Evolutionary conservation across 225 moss, liverwort and hornwort species (phyloP), one percentile per base, ranked within the genome.

Genomic region (Bryoerythrophyllum caledonicum): DNA sequence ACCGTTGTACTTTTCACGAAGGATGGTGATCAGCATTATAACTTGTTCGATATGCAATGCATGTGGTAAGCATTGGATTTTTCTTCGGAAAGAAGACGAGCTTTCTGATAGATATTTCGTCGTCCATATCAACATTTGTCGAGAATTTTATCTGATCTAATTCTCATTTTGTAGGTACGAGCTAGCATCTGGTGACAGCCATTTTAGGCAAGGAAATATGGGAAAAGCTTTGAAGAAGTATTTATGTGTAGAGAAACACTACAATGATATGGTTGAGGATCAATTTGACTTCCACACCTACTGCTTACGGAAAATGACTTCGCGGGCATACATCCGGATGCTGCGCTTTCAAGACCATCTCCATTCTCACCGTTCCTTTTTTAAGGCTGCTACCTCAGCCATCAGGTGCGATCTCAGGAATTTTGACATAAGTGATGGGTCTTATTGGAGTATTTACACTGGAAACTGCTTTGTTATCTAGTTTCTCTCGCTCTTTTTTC

Each of bases 281-380:
- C 94, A 94, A 81, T 94, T 94, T 65, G 94, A 94, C 81, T 94
- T 94, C 75, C 94, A 94, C 52, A 94, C 94, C 2, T 94, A 94
- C 53, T 94, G 94, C 74, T 72, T 94, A 78, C 84, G 94, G 44
- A 94, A 94, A 74, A 94, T 92, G 94, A 94, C 94, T 23, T 80
- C 92, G 5, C 92, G 94, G 63, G 94, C 92, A 35, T 94, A 94
- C 62, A 85, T 94, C 62, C 86, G 94, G 57, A 92, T 94, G 94
- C 82, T 94, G 76, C 89, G 86, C 49, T 94, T 94, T 60, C 92
- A 94, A 79, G 94, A 94, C 32, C 81, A 85, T 79, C 80, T 94
- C 21, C 94, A 94, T 73, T 90, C 94, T 26, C 89, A 92, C 60
- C 90, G 89, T 38, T 92, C 92, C 66, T 94, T 94, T 73, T 79